Evolutionary conservation across 306 rosid species (phyloP).

Genomic region (Hippophae rhamnoides): DNA sequence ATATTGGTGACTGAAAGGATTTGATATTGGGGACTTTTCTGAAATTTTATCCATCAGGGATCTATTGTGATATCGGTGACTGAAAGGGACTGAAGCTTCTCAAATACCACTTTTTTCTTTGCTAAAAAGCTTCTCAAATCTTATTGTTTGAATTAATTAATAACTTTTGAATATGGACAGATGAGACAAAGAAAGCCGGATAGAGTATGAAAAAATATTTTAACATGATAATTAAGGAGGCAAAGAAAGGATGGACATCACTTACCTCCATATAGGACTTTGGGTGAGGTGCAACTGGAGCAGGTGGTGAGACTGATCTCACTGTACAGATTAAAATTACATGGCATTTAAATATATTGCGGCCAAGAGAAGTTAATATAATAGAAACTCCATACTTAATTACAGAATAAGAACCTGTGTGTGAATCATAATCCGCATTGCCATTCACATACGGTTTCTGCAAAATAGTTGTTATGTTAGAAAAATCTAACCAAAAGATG

Average conservation of each 20-base stretch:
- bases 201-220: background rate
- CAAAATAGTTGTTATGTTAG: constrained; percentile 10
- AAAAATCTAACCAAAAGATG: constrained; percentile 11
- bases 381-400: background rate
- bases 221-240: constrained; percentile 3
- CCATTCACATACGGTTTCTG: constrained; percentile 69
- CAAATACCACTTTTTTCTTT: no score
- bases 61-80: no score
- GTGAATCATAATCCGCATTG: constrained; percentile 47
- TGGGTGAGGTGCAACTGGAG: constrained; percentile 56
- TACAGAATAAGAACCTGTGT: constrained; percentile 40
- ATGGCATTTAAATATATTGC: background rate
- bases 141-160: no score
- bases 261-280: constrained; percentile 75
- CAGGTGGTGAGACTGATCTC: constrained; percentile 74
- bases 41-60: no score
- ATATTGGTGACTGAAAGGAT: no score
- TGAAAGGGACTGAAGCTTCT: no score
- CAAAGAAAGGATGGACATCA: constrained; percentile 9
- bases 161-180: no score
- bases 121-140: no score
- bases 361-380: background rate
- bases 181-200: no score
- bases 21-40: no score
- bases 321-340: constrained; percentile 37